These are phyloP conservation scores for Boletus subcaerulescens DNA, from an alignment of 768 basidiomycete species.

Conservation along the genomic window DNA sequence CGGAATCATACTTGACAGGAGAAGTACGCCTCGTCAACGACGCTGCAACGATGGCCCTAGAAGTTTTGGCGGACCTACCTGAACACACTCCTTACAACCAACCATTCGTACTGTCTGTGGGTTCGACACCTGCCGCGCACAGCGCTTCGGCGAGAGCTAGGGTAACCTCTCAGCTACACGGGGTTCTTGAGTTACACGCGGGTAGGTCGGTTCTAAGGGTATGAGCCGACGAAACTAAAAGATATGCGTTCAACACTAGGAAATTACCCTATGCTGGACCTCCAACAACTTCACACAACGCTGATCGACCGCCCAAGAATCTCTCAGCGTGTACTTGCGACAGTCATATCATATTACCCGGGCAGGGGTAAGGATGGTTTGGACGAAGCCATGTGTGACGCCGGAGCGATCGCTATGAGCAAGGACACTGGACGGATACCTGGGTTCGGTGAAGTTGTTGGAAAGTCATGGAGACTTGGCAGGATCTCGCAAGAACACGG, in stretches of 20 bases:
- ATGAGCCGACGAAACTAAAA: not conserved
- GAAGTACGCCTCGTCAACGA: conserved; percentile 72
- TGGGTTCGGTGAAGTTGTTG: conserved; percentile 70
- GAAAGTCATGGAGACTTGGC: conserved; percentile 60
- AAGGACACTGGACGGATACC: conserved; percentile 78
- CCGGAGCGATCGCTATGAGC: conserved; percentile 82
- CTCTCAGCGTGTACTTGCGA: conserved; percentile 66
- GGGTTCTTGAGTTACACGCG: conserved; percentile 73
- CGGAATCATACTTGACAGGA: conserved; percentile 59
- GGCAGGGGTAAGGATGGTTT: conserved; percentile 55
- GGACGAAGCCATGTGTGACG: conserved; percentile 82
- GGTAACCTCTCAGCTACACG: conserved; percentile 49
- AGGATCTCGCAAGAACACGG: conserved; percentile 80
- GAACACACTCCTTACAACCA: conserved; percentile 34
- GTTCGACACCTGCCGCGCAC: conserved; percentile 87
- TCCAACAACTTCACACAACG: conserved; percentile 78
- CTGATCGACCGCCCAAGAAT: conserved; percentile 56
- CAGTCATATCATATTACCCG: conserved; percentile 79
- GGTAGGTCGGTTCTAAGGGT: conserved; percentile 36
- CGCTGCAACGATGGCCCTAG: conserved; percentile 56
- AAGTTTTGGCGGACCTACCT: conserved; percentile 40
- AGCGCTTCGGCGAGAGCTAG: conserved; percentile 57
- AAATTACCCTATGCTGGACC: conserved; percentile 80
- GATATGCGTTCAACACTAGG: conserved; percentile 36
- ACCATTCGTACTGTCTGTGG: conserved; percentile 73